Evolutionary conservation across 768 basidiomycete genomes (phyloP), one percentile per base, ranked within the genome.

Genomic region (Galerina marginata): DNA sequence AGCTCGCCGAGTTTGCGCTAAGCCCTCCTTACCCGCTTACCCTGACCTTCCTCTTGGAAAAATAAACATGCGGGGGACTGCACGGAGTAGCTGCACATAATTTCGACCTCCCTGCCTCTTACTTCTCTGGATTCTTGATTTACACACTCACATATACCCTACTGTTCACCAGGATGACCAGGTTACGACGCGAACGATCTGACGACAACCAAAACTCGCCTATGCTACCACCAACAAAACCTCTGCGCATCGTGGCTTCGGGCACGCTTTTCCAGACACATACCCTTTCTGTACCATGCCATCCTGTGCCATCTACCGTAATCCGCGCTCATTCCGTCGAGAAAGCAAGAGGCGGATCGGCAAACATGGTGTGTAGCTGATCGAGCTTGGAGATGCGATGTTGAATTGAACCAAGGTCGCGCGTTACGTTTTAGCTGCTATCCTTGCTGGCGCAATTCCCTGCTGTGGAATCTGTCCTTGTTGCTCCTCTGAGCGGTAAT

Each of bases 221-320:
- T 49, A 62, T 62, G 59, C 62, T 64, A 39, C 69, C 70, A 44
- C 67, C 67, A 54, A 54, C 71, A 50, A 77, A 71, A 66, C 79
- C 84, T n/a, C 79, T 92, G 15, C 88, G 91, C 45, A 85, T 94
- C 25, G 83, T 94, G 42, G 90, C 90, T 2, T 87, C 88, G 11
- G 92, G 92, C 12, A 91, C 92, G 9, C 82, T 95, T 42, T 94
- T 94, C 70, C 73, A 90, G 45, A 91, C 90, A 5, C 87, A 93
- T 71, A 88, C 86, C 0, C 82, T 95, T 50, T 78, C 79, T 40
- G 67, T 94, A 3, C 84, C 86, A 20, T 70, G 79, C 12, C 83
- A 90, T 59, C 90, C 91, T 1, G 70, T 72, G 11, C 86, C 87
- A 1, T 78, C 81, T 10, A 80, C 82, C 6, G 86, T 82, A 1